A percentile compares a stretch with the other conserved stretches of the same genome.
Conservation (phyloP, 148 eudicot species). For the Tetragonia tetragonoides region DNA sequence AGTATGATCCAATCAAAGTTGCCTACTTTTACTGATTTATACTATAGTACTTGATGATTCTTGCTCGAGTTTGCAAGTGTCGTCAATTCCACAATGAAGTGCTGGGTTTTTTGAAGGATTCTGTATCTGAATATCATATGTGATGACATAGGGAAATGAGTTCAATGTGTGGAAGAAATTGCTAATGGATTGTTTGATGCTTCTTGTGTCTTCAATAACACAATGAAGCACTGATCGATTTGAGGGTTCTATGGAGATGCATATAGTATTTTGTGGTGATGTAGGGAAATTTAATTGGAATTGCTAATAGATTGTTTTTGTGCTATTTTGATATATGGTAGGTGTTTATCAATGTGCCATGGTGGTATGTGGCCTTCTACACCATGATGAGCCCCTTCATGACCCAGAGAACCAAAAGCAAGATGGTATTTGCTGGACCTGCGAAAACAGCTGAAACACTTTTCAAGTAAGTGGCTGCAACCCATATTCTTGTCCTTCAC, state of each 20-base stretch:
- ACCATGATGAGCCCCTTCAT: constrained; percentile 71
- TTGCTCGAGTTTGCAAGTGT: neutral
- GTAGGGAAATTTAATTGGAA: neutral
- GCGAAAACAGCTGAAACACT: constrained; percentile 77
- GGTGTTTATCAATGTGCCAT: constrained; percentile 88
- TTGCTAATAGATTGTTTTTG: constrained; percentile 6
- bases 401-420: constrained; percentile 91
- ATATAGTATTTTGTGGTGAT: neutral
- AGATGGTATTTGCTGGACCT: constrained; percentile 84
- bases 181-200: too few relatives aligned
- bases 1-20: neutral
- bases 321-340: constrained; percentile 20
- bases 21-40: neutral
- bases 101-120: neutral
- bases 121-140: too few relatives aligned
- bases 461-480: constrained; percentile 58
- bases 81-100: neutral
- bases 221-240: neutral
- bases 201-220: neutral
- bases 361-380: constrained; percentile 85
- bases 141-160: too few relatives aligned
- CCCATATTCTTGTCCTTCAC: neutral
- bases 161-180: too few relatives aligned
- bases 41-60: too few relatives aligned
- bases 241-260: neutral